A percentile compares a stretch with the other conserved stretches of the same genome.
Conservation (phyloP, 108 stramenopile species). For the Phaeodactylum tricornutum region DNA sequence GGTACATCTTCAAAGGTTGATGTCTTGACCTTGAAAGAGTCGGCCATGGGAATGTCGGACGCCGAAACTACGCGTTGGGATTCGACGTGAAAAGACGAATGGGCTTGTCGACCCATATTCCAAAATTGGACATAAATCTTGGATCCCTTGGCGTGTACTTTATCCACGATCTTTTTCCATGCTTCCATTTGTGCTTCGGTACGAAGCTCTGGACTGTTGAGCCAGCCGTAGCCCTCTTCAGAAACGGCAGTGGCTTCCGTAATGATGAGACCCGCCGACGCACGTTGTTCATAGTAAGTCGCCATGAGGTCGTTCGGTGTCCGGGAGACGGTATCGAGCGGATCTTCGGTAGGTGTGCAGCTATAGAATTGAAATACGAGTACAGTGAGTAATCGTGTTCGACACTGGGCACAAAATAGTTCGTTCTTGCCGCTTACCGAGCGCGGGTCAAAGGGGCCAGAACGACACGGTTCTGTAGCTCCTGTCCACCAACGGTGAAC, state of each 20-base stretch:
- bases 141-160: conserved; percentile 44
- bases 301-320: conserved; percentile 46
- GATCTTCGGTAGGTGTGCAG: conserved; percentile 2
- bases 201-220: conserved; percentile 29
- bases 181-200: conserved; percentile 38
- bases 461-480: conserved; percentile 43
- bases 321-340: conserved; percentile 5
- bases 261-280: conserved; percentile 52
- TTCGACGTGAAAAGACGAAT: conserved; percentile 29
- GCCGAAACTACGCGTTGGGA: conserved; percentile 24
- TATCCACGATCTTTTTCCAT: conserved; percentile 56
- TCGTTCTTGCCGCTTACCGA: conserved; percentile 29
- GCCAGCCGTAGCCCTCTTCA: conserved; percentile 41
- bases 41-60: conserved; percentile 10
- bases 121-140: conserved; percentile 51
- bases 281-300: conserved; percentile 52
- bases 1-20: conserved; percentile 18
- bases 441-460: conserved; percentile 58
- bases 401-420: too few relatives aligned
- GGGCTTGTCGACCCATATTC: conserved; percentile 56
- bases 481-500: conserved; percentile 24
- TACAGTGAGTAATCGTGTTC: neutral
- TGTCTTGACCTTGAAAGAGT: conserved; percentile 15
- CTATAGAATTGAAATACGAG: neutral
- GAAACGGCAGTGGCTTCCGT: conserved; percentile 49